A percentile compares a stretch with the other conserved stretches of the same genome.
phyloP scores from a whole-genome alignment of 495 filamentous ascomycete species.

The Aspergillus ostianus region DNA sequence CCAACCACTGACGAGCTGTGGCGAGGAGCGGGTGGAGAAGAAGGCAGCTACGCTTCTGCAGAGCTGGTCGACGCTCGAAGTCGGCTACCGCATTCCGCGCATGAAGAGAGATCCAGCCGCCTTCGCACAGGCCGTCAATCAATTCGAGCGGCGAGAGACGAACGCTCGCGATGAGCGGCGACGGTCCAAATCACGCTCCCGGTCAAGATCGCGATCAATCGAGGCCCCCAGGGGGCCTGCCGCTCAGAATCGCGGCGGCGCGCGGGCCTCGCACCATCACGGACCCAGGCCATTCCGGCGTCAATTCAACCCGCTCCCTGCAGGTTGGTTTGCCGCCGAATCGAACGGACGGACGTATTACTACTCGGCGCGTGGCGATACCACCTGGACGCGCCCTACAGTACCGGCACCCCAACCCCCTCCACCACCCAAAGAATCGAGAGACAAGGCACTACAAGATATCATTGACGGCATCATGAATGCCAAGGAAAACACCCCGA shows the following conservation, averaged over 20 bases:
- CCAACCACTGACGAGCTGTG: constrained; percentile 61
- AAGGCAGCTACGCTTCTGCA: constrained; percentile 72
- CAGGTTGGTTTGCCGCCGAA: constrained; percentile 78
- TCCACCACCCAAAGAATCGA: constrained; percentile 63
- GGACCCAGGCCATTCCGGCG: constrained; percentile 57
- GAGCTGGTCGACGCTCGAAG: constrained; percentile 83
- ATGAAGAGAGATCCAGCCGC: constrained; percentile 64
- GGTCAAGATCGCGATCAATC: constrained; percentile 51
- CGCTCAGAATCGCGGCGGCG: constrained; percentile 58
- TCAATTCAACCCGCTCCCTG: constrained; percentile 60
- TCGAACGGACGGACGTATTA: constrained; percentile 72
- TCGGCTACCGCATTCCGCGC: constrained; percentile 93
- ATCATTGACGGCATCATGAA: constrained; percentile 84
- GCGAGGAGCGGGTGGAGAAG: constrained; percentile 70
- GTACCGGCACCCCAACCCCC: constrained; percentile 60
- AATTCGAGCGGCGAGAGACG: constrained; percentile 66
- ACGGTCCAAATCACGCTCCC: constrained; percentile 51
- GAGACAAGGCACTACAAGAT: constrained; percentile 68
- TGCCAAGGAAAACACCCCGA: constrained; percentile 63
- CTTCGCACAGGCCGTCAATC: constrained; percentile 47
- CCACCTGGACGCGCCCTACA: constrained; percentile 78
- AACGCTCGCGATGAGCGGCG: constrained; percentile 58
- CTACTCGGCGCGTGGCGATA: constrained; percentile 69
- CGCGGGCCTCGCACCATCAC: constrained; percentile 57
- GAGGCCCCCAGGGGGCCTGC: constrained; percentile 53